Base-by-base conservation (phyloP, 139 green algal genomes). In the Picocystis salinarum region DNA sequence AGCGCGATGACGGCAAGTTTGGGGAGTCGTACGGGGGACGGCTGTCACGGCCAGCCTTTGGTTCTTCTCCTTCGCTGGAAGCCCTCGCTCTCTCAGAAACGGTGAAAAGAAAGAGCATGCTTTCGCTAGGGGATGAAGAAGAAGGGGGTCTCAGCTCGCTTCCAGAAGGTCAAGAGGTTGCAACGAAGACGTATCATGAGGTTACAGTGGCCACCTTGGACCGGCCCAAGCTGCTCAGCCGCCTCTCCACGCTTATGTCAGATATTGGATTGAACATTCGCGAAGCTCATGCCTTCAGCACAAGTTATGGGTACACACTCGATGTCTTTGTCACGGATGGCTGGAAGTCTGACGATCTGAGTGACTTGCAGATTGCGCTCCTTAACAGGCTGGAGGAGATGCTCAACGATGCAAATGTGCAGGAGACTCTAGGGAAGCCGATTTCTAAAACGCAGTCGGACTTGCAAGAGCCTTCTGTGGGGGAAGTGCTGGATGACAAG, bases 211-310 rank as follows among this genome's bases (percentile, higher is more conserved):
- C n/a, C n/a, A n/a, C n/a, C n/a, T n/a, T n/a, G n/a, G n/a, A n/a
- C n/a, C 75, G 86, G 64, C 80, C 80, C 26, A 91, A 91, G 52
- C 67, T 93, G 28, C 67, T 95, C 3, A 84, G 71, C 66, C 55
- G 76, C 18, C 59, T 95, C 31, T 15, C 31, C 34, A 4, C 6
- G 5, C 5, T 53, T 47, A 68, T 84, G 77, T 67, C 74, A 26
- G 83, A 96, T 52, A 37, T 95, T 11, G 81, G 80, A 4, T 64
- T 98, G 4, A 94, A 97, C 57, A 98, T 98, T 25, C 75, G 80
- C 17, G 87, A 98, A 56, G 88, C 88, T 9, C 87, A 98, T 53
- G 88, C 83, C 0, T 98, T 98, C 73, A 95, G 89, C 67, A 94
- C 87, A 11, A 69, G 56, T 23, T 87, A 98, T 45, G 53, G 68